Base-by-base conservation (phyloP, 768 basidiomycete genomes). In the Pluteus cervinus region DNA sequence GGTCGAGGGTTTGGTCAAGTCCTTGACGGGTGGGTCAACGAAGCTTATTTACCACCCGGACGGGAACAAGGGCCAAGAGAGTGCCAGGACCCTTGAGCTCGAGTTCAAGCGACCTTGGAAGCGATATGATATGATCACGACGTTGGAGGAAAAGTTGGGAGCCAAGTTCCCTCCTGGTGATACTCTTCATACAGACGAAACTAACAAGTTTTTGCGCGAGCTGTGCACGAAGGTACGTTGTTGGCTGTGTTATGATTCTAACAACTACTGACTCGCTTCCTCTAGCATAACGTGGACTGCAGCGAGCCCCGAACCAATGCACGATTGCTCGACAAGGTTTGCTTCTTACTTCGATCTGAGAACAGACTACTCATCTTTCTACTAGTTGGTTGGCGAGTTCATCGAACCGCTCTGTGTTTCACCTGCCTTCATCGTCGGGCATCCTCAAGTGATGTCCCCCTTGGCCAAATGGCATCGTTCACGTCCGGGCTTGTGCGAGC, bases 361-460 rank as follows among this genome's bases (percentile, higher is more conserved):
- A 18, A 24, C 18, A 24, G 14, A 15, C 17, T 29, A 36, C 12
- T n/a, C 29, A 43, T 16, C 20, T 15, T 31, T 21, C 29, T 18
- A 16, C 14, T 41, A 87, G 89, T 89, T 99, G 45, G 94, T 98
- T 40, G 94, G 96, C 32, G 94, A 98, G 62, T 98, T 72, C 65
- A 98, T 99, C 58, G 96, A 99, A 58, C 87, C 86, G 21, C 81
- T 98, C 39, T 99, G 96, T 64, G 78, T 97, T 51, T 93, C 87
- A 24, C 96, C 96, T 3, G 72, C 93, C 4, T 99, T 99, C 73
- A 98, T 99, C 49, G 92, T 94, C 45, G 96, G 96, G 21, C 96
- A 98, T 64, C 96, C 96, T 11, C 93, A 98, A 68, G 90, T 98
- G 48, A 99, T 99, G 96, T 97, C 94, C 0, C 96, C 96, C 3